Percentiles rank a stretch among this genome's conserved stretches.
phyloP scores from a whole-genome alignment of 2,329 filamentous ascomycete species.

The Diaporthe citri region DNA sequence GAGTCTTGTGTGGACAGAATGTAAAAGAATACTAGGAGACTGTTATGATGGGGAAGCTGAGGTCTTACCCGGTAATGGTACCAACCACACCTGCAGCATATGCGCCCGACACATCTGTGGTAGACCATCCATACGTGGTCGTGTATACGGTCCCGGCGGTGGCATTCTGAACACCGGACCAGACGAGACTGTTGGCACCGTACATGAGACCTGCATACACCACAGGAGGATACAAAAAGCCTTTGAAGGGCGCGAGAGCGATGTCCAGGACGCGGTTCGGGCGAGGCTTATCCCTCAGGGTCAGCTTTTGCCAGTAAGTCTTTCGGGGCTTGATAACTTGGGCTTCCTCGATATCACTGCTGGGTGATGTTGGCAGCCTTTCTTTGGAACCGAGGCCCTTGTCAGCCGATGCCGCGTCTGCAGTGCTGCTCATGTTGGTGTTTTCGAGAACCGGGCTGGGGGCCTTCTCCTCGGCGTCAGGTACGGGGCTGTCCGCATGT shows the following conservation, averaged over 20 bases:
- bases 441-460: not conserved
- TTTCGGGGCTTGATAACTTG: slow-evolving; percentile 48
- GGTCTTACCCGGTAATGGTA: slow-evolving; percentile 32
- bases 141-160: slow-evolving; percentile 50
- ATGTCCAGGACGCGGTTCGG: slow-evolving; percentile 54
- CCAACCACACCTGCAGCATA: slow-evolving; percentile 46
- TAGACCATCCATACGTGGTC: slow-evolving; percentile 48
- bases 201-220: slow-evolving; percentile 51
- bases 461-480: not conserved
- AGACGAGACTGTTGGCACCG: slow-evolving; percentile 50
- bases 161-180: slow-evolving; percentile 49
- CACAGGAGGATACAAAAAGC: slow-evolving; percentile 48
- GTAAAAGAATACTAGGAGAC: not conserved
- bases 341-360: slow-evolving; percentile 22
- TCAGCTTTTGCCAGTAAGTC: slow-evolving; percentile 53
- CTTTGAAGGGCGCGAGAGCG: slow-evolving; percentile 49
- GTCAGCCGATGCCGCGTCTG: not conserved
- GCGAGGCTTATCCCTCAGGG: slow-evolving; percentile 50
- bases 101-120: slow-evolving; percentile 46
- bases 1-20: slow-evolving; percentile 39
- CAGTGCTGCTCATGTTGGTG: not conserved
- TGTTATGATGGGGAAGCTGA: not conserved
- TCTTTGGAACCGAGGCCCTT: not conserved
- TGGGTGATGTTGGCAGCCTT: not conserved
- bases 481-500: not conserved